Conservation (phyloP, 2,329 filamentous ascomycete genomes). For the Ophiostoma perfectum region DNA sequence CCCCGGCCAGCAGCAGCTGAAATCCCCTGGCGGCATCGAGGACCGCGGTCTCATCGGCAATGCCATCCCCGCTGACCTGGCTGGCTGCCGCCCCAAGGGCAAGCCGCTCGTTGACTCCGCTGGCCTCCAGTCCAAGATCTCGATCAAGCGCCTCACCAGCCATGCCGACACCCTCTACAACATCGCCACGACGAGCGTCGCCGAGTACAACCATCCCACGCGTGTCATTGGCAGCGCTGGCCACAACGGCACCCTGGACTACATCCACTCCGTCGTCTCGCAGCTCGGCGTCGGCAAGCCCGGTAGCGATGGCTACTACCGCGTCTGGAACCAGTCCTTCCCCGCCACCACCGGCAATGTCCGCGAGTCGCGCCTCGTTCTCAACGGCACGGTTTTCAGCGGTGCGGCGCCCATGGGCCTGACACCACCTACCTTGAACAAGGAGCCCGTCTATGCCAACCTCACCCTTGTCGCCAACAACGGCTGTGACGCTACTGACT, state of each 20-base stretch:
- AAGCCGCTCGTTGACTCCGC: constrained; percentile 41
- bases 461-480: constrained; percentile 56
- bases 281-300: constrained; percentile 40
- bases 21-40: background rate
- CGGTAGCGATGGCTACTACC: constrained; percentile 46
- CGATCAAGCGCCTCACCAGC: constrained; percentile 48
- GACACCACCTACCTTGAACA: constrained; percentile 59
- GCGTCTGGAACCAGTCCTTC: constrained; percentile 58
- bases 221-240: constrained; percentile 64
- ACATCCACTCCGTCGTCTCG: constrained; percentile 53
- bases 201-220: constrained; percentile 63
- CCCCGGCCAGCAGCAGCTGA: constrained; percentile 19
- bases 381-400: constrained; percentile 48
- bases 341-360: constrained; percentile 56
- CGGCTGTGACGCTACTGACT: constrained; percentile 62
- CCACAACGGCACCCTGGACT: constrained; percentile 59
- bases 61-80: background rate
- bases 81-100: background rate
- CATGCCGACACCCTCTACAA: constrained; percentile 58
- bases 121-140: constrained; percentile 53
- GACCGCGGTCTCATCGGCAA: background rate
- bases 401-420: constrained; percentile 54
- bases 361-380: constrained; percentile 52
- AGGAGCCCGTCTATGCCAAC: constrained; percentile 53
- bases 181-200: constrained; percentile 53